These are phyloP conservation scores for Themeda triandra DNA, from an alignment of 176 grass and related monocot species.

Conservation along the genomic window DNA sequence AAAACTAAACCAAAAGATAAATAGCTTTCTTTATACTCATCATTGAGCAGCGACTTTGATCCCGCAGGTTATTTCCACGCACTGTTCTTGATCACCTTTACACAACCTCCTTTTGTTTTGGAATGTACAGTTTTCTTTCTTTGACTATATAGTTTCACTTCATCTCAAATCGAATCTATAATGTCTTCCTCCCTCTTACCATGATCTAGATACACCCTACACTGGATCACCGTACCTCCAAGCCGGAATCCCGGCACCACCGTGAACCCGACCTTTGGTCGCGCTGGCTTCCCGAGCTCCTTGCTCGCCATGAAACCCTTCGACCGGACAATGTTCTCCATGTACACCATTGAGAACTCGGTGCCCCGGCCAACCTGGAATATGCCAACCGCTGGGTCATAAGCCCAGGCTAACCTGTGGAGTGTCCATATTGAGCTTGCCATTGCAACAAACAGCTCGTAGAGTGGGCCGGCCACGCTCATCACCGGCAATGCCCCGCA, in stretches of 20 bases:
- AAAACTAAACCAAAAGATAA: constrained; percentile 39
- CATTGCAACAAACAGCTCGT: constrained; percentile 81
- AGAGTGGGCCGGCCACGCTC: constrained; percentile 51
- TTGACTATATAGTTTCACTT: constrained; percentile 35
- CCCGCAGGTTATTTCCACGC: constrained; percentile 27
- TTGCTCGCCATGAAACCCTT: constrained; percentile 29
- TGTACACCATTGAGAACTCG: constrained; percentile 83
- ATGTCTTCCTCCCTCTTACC: constrained; percentile 20
- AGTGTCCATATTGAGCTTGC: constrained; percentile 97
- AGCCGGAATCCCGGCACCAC: constrained; percentile 92
- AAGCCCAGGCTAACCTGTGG: constrained; percentile 89
- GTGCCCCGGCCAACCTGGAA: constrained; percentile 72
- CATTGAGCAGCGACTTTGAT: constrained; percentile 35
- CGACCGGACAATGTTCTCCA: constrained; percentile 70
- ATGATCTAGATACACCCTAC: constrained; percentile 88
- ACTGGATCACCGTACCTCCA: constrained; percentile 85
- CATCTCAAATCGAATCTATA: constrained; percentile 41
- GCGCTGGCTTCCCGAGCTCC: constrained; percentile 18
- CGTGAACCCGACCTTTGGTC: constrained; percentile 84
- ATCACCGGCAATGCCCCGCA: constrained; percentile 36
- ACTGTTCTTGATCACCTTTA: constrained; percentile 50
- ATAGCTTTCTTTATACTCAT: constrained; percentile 45
- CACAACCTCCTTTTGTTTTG: constrained; percentile 39
- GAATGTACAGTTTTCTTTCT: constrained; percentile 70
- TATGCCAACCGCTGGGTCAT: constrained; percentile 78